Base-by-base conservation (phyloP, 179 eudicot species). In the Silene coronaria region DNA sequence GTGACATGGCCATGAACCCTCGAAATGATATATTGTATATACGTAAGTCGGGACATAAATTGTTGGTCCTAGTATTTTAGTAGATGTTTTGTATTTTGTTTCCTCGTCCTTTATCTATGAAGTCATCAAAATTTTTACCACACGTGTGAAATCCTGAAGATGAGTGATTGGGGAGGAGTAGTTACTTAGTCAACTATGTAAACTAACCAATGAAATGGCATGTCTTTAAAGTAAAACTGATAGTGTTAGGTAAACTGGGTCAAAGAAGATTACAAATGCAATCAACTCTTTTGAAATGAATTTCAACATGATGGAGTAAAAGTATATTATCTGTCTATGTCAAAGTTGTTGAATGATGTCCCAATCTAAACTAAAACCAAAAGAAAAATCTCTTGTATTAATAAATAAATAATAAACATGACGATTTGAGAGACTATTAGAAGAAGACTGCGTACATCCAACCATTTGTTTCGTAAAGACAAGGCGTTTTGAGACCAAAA, bases 331-430 rank as follows among this genome's bases (percentile, higher is more conserved):
- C n/a, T 19, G 75, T 82, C 85, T 6, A 69, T 55, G 55, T 82
- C 85, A 76, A 76, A 69, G 85, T 79, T 79, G 85, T 79, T 82
- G 80, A 59, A 60, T 79, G 78, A 79, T 82, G 67, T 76, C 85
- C 70, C 77, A 76, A 82, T 79, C 76, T 76, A 75, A 82, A 71
- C 81, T 78, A 71, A 68, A 72, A 22, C 22, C 22, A 24, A 21
- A 64, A 3, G 46, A 57, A 45, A 65, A 23, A 24, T 6, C 66
- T 28, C 13, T 79, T 60, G 21, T 0, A 59, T 59, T 1, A 19
- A 24, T 59, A 11, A 32, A 59, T 51, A 48, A 38, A 19, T 61
- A 9, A 45, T 45, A 45, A 12, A 45, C 51, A 45, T 16, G 4
- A 45, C 4, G 4, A 38, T 1, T 38, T 8, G 1, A 38, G 45